phyloP scores from a whole-genome alignment of 1,139 yeast genomes.

The Suhomyces ambrosiae region DNA sequence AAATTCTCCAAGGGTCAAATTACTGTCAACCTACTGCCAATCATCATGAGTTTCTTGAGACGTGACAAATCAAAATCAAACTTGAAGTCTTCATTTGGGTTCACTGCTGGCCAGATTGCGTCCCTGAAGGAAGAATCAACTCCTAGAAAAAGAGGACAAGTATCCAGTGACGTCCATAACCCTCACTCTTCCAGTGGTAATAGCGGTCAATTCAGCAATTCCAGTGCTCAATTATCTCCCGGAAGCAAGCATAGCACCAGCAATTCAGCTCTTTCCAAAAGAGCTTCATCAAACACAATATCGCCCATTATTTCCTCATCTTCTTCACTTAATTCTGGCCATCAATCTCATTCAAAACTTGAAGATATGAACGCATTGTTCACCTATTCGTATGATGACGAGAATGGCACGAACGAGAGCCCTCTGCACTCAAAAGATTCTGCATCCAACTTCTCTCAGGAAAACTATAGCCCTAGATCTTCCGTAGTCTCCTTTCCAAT shows the following conservation, averaged over 20 bases:
- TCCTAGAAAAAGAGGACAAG: neutral
- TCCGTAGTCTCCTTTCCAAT: constrained; percentile 19
- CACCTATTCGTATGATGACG: constrained; percentile 15
- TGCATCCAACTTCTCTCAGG: constrained; percentile 8
- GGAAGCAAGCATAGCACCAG: constrained; percentile 1
- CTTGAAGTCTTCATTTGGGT: constrained; percentile 18
- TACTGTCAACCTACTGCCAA: constrained; percentile 3
- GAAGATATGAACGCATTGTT: constrained; percentile 14
- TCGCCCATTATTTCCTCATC: constrained; percentile 15
- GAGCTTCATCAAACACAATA: constrained; percentile 12
- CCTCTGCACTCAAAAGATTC: constrained; percentile 2
- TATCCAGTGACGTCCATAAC: neutral
- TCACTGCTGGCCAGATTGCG: constrained; percentile 19
- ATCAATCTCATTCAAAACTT: constrained; percentile 1
- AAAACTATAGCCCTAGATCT: constrained; percentile 22
- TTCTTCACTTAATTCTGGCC: constrained; percentile 7
- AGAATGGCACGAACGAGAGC: constrained; percentile 1
- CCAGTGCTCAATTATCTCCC: constrained; percentile 6
- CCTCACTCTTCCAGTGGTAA: neutral
- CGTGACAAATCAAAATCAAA: constrained; percentile 31
- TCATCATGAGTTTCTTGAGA: constrained; percentile 31
- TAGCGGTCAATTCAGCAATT: neutral
- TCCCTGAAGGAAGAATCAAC: constrained; percentile 4
- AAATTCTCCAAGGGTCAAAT: constrained; percentile 4
- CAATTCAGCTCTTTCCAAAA: constrained; percentile 6